Evolutionary conservation across 495 filamentous ascomycete genomes (phyloP), one percentile per base, ranked within the genome.

Genomic region (Penicillium angulare): DNA sequence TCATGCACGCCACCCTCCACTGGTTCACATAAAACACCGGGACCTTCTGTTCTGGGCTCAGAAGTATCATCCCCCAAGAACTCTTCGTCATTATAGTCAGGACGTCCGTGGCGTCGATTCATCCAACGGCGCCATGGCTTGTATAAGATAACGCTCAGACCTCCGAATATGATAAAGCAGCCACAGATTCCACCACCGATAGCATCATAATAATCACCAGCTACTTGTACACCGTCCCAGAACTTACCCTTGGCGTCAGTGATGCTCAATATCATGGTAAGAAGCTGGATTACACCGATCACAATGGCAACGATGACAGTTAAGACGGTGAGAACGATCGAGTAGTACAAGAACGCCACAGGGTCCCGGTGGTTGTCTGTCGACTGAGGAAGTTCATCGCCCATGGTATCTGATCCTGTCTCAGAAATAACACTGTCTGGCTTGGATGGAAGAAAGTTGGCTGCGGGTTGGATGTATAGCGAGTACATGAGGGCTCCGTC

Each of bases 401-500:
- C 52, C 8, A 57, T 49, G 2, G 49, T 57, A 8, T 58, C 36
- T 9, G 58, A 51, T 3, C 52, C 18, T 0, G 42, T 38, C 20
- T 61, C 56, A 5, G 60, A 48, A 8, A 33, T 16, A 17, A 39
- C 48, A 47, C 43, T 53, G 29, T 54, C 55, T n/a, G 39, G 47
- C 35, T 71, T 70, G 7, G 59, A 38, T 1, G 72, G 63, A 26
- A 77, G 71, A 61, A 77, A 77, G 55, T 77, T 75, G 9, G 69
- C 56, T 1, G 72, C 63, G 7, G 73, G 73, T 51, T 77, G 89
- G 0, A 90, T 89, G 72, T 98, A 98, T 5, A 97, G 76, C 0
- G 87, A 84, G 80, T 95, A 92, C 92, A 97, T 97, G 0, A 96
- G 81, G 6, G 92, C 91, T 10, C 92, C 92, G 59, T 97, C 92